Conservation (phyloP, 441 rosid species). For the Populus tomentosa region DNA sequence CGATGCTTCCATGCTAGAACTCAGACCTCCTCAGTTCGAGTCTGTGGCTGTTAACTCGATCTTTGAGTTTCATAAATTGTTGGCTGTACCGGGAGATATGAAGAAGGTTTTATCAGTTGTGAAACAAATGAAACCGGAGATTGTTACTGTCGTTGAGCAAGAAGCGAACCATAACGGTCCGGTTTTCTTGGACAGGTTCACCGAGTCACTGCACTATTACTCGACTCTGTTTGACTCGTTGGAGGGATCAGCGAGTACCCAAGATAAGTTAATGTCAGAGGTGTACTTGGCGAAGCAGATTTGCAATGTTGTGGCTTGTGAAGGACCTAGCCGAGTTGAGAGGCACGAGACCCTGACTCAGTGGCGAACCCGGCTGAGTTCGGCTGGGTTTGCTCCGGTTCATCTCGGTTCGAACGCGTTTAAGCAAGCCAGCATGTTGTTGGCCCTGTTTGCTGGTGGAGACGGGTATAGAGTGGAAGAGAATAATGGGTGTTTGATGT, state of each 20-base stretch:
- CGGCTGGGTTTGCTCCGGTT: slow-evolving; percentile 62
- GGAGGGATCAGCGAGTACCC: slow-evolving; percentile 49
- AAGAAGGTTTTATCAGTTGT: slow-evolving; percentile 63
- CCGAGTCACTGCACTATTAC: slow-evolving; percentile 66
- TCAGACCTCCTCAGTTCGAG: slow-evolving; percentile 52
- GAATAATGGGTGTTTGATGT: slow-evolving; percentile 69
- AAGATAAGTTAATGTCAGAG: slow-evolving; percentile 66
- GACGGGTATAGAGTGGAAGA: slow-evolving; percentile 91
- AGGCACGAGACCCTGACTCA: slow-evolving; percentile 65
- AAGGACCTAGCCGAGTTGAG: slow-evolving; percentile 73
- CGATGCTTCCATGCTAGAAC: slow-evolving; percentile 69
- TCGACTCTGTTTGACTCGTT: slow-evolving; percentile 83
- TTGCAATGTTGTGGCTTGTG: slow-evolving; percentile 68
- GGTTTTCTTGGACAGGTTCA: slow-evolving; percentile 76
- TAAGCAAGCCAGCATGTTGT: slow-evolving; percentile 81
- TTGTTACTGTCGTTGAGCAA: slow-evolving; percentile 80
- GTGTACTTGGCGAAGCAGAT: slow-evolving; percentile 68
- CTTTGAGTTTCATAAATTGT: slow-evolving; percentile 65
- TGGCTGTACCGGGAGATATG: slow-evolving; percentile 56
- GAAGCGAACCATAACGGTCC: slow-evolving; percentile 87
- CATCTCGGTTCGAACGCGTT: slow-evolving; percentile 82
- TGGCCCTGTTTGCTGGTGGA: slow-evolving; percentile 68
- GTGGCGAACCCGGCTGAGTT: slow-evolving; percentile 58
- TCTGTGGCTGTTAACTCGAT: slow-evolving; percentile 85
- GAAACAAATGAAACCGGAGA: slow-evolving; percentile 63